Percentiles rank a stretch among this genome's conserved stretches.
phyloP scores from a whole-genome alignment of 2,329 filamentous ascomycete species.

The Exophiala bonariae region DNA sequence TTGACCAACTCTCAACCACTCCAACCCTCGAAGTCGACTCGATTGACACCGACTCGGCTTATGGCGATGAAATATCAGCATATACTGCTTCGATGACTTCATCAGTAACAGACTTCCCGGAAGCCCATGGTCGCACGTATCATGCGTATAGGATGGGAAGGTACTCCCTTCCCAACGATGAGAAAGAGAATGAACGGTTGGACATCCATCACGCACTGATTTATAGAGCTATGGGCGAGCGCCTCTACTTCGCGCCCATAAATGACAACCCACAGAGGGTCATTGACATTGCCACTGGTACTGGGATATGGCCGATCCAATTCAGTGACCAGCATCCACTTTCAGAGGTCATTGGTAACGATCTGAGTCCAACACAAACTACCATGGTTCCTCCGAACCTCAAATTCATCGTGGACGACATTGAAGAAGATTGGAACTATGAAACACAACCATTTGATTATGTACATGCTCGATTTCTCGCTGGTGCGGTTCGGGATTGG shows the following conservation, averaged over 20 bases:
- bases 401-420: conserved; percentile 56
- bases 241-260: conserved; percentile 24
- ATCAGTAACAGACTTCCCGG: conserved; percentile 9
- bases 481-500: conserved; percentile 59
- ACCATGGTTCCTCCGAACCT: conserved; percentile 57
- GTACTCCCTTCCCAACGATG: conserved; percentile 37
- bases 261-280: conserved; percentile 13
- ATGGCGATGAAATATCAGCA: conserved; percentile 10
- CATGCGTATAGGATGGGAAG: conserved; percentile 21
- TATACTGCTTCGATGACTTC: conserved; percentile 10
- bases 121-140: conserved; percentile 22
- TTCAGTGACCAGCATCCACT: conserved; percentile 27
- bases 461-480: conserved; percentile 59
- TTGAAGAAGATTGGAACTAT: conserved; percentile 54
- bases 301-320: conserved; percentile 30
- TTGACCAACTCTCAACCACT: too few species aligned
- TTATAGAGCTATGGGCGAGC: conserved; percentile 16
- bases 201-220: conserved; percentile 35
- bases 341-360: conserved; percentile 28
- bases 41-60: conserved; percentile 9
- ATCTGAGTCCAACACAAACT: conserved; percentile 29
- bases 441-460: conserved; percentile 56
- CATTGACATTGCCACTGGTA: conserved; percentile 25
- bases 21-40: background rate
- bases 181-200: conserved; percentile 37